phyloP scores from a whole-genome alignment of 441 rosid genomes.

The Erodium texanum region DNA sequence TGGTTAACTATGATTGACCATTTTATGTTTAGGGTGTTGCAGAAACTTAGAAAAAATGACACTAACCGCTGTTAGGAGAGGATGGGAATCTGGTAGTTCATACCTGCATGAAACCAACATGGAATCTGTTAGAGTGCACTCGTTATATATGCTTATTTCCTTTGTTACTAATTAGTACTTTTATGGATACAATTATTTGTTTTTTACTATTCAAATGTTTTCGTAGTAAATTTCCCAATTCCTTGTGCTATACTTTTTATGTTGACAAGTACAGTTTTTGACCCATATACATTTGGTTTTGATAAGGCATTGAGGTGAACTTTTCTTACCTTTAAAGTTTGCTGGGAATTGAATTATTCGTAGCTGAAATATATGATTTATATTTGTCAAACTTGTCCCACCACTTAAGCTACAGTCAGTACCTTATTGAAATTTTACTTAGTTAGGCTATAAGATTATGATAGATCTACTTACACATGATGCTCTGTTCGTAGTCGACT shows the following conservation, averaged over 20 bases:
- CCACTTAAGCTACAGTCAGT: background rate
- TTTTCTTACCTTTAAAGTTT: background rate
- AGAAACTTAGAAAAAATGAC: slow-evolving; percentile 10
- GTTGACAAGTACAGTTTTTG: background rate
- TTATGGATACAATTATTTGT: background rate
- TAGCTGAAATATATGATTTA: background rate
- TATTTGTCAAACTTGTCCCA: slow-evolving; percentile 10
- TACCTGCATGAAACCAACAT: slow-evolving; percentile 46
- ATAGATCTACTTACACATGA: slow-evolving; percentile 68
- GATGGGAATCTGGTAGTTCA: slow-evolving; percentile 83
- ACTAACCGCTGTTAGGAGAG: slow-evolving; percentile 70
- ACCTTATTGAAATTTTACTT: slow-evolving; percentile 2
- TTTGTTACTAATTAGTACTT: background rate
- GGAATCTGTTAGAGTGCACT: background rate
- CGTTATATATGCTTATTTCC: background rate
- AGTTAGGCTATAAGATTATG: slow-evolving; percentile 20
- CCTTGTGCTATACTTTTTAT: background rate
- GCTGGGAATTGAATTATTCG: background rate
- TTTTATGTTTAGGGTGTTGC: slow-evolving; percentile 14
- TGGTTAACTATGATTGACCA: slow-evolving; percentile 17
- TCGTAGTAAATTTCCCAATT: background rate
- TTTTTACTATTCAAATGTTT: background rate
- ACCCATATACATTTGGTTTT: background rate
- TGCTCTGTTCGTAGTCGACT: slow-evolving; percentile 91
- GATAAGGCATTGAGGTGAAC: background rate